Conservation (phyloP, 2,329 filamentous ascomycete species). For the Huntiella abstrusa region DNA sequence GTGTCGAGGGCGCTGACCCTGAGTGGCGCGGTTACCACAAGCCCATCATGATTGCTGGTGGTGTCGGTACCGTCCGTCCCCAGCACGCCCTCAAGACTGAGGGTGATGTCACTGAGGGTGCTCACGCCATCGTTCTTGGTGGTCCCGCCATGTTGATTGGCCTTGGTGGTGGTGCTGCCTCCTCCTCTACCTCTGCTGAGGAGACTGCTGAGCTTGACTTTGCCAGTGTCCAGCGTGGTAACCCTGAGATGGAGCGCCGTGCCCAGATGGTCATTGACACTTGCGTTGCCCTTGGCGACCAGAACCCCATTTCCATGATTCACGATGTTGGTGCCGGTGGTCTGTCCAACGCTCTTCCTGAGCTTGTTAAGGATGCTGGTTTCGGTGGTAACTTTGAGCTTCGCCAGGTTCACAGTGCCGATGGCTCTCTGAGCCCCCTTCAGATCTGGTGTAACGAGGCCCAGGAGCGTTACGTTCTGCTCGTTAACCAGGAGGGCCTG, state of each 20-base stretch:
- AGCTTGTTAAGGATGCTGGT: conserved; percentile 72
- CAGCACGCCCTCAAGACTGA: conserved; percentile 78
- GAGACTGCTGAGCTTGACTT: conserved; percentile 87
- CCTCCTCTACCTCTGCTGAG: conserved; percentile 74
- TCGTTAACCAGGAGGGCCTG: conserved; percentile 63
- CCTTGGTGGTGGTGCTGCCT: conserved; percentile 72
- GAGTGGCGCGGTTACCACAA: conserved; percentile 91
- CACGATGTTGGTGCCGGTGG: conserved; percentile 95
- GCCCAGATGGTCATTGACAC: conserved; percentile 98
- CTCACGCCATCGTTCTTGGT: conserved; percentile 79
- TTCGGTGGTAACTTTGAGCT: conserved; percentile 84
- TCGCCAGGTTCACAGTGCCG: conserved; percentile 80
- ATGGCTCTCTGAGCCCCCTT: conserved; percentile 80
- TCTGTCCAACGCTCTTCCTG: conserved; percentile 54
- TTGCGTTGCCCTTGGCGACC: conserved; percentile 63
- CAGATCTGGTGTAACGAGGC: conserved; percentile 98
- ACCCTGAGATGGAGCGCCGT: conserved; percentile 86
- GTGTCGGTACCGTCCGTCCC: conserved; percentile 78
- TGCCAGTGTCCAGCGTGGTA: conserved; percentile 89
- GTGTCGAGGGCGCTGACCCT: conserved; percentile 23
- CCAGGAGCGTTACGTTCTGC: conserved; percentile 87
- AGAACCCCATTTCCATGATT: conserved; percentile 89
- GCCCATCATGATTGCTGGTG: conserved; percentile 95
- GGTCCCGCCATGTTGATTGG: conserved; percentile 97
- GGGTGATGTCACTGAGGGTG: conserved; percentile 63